Base-by-base conservation (phyloP, 2,329 filamentous ascomycete species). In the Aspergillus felis region DNA sequence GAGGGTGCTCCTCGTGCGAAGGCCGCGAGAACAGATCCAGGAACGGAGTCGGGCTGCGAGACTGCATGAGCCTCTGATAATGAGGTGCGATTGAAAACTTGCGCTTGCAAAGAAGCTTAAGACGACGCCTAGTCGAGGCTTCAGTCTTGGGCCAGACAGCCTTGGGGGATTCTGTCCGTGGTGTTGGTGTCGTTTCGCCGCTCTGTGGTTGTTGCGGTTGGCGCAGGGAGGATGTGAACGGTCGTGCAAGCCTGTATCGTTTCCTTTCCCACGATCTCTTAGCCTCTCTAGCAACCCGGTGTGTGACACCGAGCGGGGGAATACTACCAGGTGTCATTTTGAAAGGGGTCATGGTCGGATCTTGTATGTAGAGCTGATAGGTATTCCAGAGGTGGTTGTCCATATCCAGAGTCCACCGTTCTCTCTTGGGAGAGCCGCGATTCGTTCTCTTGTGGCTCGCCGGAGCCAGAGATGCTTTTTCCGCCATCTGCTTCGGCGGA, bases 341-440 rank as follows among this genome's bases (percentile, higher is more conserved):
- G 78, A 87, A 87, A 0, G 85, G 85, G 1, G 85, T 88, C 50
- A 87, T 80, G 3, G 82, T 84, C 22, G 85, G 85, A 68, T 87
- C 84, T 60, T 85, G 83, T n/a, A 87, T 75, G 68, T 87, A 87
- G 54, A 80, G 78, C 74, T 86, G 83, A 71, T 87, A 88, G 8
- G 83, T 85, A 67, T 84, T 82, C 85, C 85, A 87, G 32, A 88
- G 72, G 66, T 88, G 85, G 56, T 83, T 80, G 67, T 88, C 85
- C 84, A 87, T 87, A 53, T 85, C 84, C 47, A 81, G 74, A 4
- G 82, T 86, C 81, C 85, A 88, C 44, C 69, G 67, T 66, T 67
- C 62, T 62, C 61, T 70, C 51, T 64, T 64, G 54, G 59, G 63
- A 27, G 61, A 49, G 25, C 59, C 58, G 14, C 68, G 63, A n/a